A percentile compares a stretch with the other conserved stretches of the same genome.
These are phyloP conservation scores for Sideroxylon spinosum DNA, from an alignment of 179 eudicot genomes.

Conservation along the genomic window DNA sequence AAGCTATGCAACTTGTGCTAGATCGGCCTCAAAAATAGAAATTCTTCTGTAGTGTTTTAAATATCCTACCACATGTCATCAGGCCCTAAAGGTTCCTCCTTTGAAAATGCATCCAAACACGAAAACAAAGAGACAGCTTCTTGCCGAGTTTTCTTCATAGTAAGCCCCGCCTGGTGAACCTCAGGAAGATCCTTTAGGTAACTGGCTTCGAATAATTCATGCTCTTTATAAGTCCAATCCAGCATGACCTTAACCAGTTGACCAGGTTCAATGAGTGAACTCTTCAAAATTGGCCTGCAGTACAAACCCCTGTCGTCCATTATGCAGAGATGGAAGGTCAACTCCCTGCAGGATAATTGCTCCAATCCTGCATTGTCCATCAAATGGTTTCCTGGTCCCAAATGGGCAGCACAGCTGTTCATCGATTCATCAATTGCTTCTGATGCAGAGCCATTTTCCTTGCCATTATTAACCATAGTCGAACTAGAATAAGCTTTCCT, in stretches of 20 bases:
- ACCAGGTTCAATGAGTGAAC: constrained; percentile 39
- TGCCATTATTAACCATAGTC: constrained; percentile 19
- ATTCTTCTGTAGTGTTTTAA: constrained; percentile 3
- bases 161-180: constrained; percentile 61
- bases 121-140: constrained; percentile 88
- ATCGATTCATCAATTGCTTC: constrained; percentile 30
- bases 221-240: constrained; percentile 68
- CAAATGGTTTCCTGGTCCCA: constrained; percentile 17
- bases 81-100: constrained; percentile 98
- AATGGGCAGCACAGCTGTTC: constrained; percentile 20
- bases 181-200: constrained; percentile 79
- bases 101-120: constrained; percentile 89
- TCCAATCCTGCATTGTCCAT: constrained; percentile 21
- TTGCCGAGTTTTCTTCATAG: constrained; percentile 78
- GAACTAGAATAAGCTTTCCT: constrained; percentile 35
- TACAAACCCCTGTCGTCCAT: constrained; percentile 53
- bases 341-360: constrained; percentile 29
- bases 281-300: constrained; percentile 45
- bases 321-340: constrained; percentile 44
- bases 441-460: constrained; percentile 39
- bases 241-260: constrained; percentile 46
- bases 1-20: neutral
- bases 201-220: constrained; percentile 53
- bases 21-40: constrained; percentile 12
- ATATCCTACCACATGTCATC: constrained; percentile 93